These are phyloP conservation scores for Thielaviopsis euricoi DNA, from an alignment of 2,329 filamentous ascomycete genomes.

Conservation along the genomic window DNA sequence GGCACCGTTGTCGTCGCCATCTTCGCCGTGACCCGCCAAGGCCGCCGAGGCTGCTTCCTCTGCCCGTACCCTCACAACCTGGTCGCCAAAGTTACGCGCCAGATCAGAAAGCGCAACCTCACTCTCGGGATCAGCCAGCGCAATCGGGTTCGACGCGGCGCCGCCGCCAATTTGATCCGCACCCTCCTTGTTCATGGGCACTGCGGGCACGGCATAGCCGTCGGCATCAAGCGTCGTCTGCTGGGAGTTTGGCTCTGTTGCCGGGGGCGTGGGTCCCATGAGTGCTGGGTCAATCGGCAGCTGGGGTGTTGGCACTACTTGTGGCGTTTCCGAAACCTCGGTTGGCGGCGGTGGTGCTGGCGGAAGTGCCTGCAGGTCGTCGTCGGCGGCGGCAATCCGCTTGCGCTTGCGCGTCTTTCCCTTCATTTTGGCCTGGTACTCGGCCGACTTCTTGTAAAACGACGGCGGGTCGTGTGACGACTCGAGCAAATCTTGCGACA, in stretches of 20 bases:
- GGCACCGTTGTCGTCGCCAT: constrained; percentile 16
- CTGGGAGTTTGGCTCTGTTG: neutral
- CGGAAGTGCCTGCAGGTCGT: constrained; percentile 10
- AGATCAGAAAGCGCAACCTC: constrained; percentile 24
- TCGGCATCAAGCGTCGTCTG: constrained; percentile 36
- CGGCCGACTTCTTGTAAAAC: constrained; percentile 50
- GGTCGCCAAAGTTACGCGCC: constrained; percentile 29
- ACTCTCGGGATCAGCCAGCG: constrained; percentile 10
- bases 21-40: constrained; percentile 13
- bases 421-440: constrained; percentile 37
- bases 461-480: constrained; percentile 68
- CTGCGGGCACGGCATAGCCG: constrained; percentile 48
- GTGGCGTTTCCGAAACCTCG: neutral
- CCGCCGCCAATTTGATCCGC: constrained; percentile 1
- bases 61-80: neutral
- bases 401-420: constrained; percentile 33
- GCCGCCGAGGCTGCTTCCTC: no score
- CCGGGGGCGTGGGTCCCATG: neutral
- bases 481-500: constrained; percentile 54
- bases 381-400: constrained; percentile 22
- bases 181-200: constrained; percentile 19
- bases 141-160: constrained; percentile 12
- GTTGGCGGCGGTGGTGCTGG: constrained; percentile 1
- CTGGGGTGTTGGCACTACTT: neutral
- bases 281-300: constrained; percentile 4